phyloP scores from a whole-genome alignment of 169 alveolate species.

The Theileria parva region DNA sequence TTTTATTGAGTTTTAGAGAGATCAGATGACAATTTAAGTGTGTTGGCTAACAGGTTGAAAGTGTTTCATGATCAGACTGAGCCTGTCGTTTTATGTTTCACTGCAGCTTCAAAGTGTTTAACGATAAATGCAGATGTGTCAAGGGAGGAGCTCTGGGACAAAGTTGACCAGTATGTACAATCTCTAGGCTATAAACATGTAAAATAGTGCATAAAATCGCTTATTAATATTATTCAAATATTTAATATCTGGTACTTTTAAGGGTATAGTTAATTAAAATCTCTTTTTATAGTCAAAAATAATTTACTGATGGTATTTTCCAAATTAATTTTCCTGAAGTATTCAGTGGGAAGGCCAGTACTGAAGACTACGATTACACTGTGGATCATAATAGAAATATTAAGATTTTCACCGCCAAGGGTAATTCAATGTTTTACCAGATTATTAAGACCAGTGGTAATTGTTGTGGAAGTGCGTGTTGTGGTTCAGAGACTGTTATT shows the following conservation, averaged over 20 bases:
- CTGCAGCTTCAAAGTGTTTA: conserved; percentile 77
- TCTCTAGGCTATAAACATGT: conserved; percentile 37
- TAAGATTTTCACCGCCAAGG: too few relatives aligned
- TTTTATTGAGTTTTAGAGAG: conserved; percentile 80
- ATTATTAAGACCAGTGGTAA: too few relatives aligned
- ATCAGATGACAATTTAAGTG: conserved; percentile 92
- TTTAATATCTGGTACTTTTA: not conserved
- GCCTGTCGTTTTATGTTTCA: conserved; percentile 88
- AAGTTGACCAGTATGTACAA: conserved; percentile 7
- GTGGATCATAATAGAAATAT: too few relatives aligned
- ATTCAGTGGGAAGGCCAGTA: too few relatives aligned
- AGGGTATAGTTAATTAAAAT: not conserved
- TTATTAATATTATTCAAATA: not conserved
- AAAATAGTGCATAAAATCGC: not conserved
- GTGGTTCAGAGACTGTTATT: too few relatives aligned
- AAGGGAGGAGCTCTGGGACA: conserved; percentile 80
- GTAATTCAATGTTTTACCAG: too few relatives aligned
- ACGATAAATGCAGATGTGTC: conserved; percentile 75
- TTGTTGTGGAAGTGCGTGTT: too few relatives aligned
- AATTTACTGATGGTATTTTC: too few relatives aligned
- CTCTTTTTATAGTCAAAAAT: not conserved
- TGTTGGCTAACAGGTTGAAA: conserved; percentile 88
- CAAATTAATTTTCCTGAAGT: too few relatives aligned
- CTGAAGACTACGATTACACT: too few relatives aligned
- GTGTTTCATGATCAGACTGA: conserved; percentile 88